A percentile compares a stretch with the other conserved stretches of the same genome.
phyloP scores from a whole-genome alignment of 2,329 filamentous ascomycete species.

The Diplodia mutila region DNA sequence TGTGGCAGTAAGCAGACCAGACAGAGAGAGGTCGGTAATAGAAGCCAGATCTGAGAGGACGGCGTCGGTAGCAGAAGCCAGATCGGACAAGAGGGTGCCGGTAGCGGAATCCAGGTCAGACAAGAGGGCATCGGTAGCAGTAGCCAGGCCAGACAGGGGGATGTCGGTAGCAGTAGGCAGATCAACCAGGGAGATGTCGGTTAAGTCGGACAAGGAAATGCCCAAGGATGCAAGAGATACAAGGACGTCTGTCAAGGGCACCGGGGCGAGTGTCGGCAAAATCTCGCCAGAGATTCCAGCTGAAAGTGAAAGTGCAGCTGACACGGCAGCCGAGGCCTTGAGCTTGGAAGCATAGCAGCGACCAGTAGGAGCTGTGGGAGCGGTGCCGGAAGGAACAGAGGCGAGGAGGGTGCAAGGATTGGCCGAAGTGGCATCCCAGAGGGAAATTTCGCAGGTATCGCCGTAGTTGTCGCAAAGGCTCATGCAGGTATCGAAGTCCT shows the following conservation, averaged over 20 bases:
- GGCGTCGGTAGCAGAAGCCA: not conserved
- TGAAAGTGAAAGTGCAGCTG: not conserved
- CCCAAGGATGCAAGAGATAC: not conserved
- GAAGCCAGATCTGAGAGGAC: not conserved
- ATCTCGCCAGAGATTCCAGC: not conserved
- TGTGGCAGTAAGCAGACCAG: not conserved
- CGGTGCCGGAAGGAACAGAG: not conserved
- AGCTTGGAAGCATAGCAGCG: conserved; percentile 6
- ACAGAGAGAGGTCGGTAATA: not conserved
- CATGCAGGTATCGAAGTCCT: conserved; percentile 14
- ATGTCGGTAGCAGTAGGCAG: not conserved
- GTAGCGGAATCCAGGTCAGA: no score
- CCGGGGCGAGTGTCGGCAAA: not conserved
- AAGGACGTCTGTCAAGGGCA: not conserved
- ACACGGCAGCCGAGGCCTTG: not conserved
- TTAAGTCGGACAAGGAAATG: not conserved
- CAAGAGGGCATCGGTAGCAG: not conserved
- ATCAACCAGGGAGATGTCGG: not conserved
- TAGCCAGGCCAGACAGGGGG: not conserved
- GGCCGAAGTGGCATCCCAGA: not conserved
- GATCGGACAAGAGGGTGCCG: not conserved
- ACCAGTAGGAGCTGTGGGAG: not conserved
- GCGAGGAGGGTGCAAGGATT: conserved; percentile 2
- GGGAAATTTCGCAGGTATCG: not conserved
- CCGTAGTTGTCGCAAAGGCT: not conserved